phyloP scores from a whole-genome alignment of 495 filamentous ascomycete species.

The Daldinia decipiens region DNA sequence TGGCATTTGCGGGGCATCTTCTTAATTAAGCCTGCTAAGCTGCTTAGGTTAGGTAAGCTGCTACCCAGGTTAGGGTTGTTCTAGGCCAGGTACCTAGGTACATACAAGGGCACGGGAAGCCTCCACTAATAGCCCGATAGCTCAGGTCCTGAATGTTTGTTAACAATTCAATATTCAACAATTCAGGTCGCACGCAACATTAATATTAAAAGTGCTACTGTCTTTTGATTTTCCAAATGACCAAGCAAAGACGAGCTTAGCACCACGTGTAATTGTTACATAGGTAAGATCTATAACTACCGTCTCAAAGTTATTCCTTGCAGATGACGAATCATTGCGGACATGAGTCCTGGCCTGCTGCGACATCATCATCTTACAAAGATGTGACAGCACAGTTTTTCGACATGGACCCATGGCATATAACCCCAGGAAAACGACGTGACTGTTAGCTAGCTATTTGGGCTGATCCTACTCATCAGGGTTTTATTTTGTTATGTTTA shows the following conservation, averaged over 20 bases:
- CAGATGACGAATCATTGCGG: constrained; percentile 31
- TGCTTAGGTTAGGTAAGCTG: not conserved
- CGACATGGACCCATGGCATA: constrained; percentile 18
- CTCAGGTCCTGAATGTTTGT: not conserved
- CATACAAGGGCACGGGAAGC: not conserved
- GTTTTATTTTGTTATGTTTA: not conserved
- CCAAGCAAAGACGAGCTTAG: not conserved
- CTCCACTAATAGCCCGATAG: constrained; percentile 1
- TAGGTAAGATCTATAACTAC: constrained; percentile 25
- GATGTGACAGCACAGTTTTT: constrained; percentile 34
- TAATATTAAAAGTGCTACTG: not conserved
- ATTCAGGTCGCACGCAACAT: not conserved
- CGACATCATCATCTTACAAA: constrained; percentile 39
- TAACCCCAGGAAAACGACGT: constrained; percentile 8
- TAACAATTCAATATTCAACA: not conserved
- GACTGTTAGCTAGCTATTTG: not conserved
- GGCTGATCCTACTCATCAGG: constrained; percentile 2
- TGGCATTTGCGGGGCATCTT: constrained; percentile 42
- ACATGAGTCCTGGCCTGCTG: constrained; percentile 18
- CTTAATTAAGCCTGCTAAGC: constrained; percentile 4
- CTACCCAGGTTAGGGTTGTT: too few species aligned
- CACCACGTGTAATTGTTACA: constrained; percentile 31
- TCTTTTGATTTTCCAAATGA: not conserved
- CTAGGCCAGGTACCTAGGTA: not conserved
- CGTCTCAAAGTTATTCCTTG: constrained; percentile 29